phyloP scores from a whole-genome alignment of 768 basidiomycete genomes.

The Russula olivacea region DNA sequence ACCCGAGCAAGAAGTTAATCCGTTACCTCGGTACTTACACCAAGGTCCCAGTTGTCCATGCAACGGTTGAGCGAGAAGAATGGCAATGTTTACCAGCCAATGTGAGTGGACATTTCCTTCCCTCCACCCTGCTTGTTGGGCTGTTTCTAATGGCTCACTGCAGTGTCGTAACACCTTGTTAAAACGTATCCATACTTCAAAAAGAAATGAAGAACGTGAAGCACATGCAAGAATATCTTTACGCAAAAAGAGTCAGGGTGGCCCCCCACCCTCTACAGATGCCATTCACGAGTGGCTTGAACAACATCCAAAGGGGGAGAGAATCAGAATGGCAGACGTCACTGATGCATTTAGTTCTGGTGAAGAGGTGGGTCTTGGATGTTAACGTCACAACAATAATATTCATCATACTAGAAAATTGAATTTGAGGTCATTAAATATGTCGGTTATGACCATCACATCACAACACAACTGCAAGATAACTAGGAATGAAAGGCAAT shows the following conservation, averaged over 20 bases:
- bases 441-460: background rate
- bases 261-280: background rate
- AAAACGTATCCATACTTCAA: background rate
- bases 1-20: rapidly evolving
- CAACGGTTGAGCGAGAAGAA: background rate
- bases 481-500: background rate
- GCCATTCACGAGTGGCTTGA: background rate
- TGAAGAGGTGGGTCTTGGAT: background rate
- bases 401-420: background rate
- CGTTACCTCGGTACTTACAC: background rate
- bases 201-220: background rate
- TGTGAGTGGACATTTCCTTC: background rate
- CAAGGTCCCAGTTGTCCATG: background rate
- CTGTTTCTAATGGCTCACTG: background rate
- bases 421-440: background rate
- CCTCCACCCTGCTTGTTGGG: background rate
- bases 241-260: background rate
- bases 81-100: background rate
- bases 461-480: background rate
- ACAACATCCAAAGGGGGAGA: background rate
- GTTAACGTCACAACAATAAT: background rate
- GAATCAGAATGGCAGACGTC: background rate
- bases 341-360: background rate
- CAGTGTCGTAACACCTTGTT: background rate
- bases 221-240: background rate